Evolutionary conservation across 2,329 filamentous ascomycete species (phyloP).

Genomic region (Trichophyton schoenleinii): DNA sequence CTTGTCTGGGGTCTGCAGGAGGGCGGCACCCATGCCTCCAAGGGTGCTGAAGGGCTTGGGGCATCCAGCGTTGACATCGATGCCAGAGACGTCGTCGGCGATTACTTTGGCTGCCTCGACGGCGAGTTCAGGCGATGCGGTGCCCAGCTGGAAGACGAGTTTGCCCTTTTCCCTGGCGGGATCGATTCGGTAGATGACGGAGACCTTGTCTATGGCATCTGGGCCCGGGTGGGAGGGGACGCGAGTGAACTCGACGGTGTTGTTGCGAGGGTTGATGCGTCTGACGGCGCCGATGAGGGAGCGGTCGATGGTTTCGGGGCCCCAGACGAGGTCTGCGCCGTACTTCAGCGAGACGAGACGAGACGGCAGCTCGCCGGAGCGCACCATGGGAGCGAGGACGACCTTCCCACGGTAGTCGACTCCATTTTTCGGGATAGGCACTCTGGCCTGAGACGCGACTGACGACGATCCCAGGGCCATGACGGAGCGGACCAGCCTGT

Average conservation of each 20-base stretch:
- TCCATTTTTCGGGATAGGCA: constrained; percentile 74
- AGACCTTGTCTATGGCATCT: constrained; percentile 37
- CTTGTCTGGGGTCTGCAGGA: constrained; percentile 72
- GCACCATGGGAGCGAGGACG: constrained; percentile 94
- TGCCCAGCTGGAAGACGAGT: constrained; percentile 87
- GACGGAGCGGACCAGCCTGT: neutral
- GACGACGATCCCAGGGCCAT: neutral
- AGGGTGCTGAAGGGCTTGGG: constrained; percentile 91
- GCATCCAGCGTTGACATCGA: constrained; percentile 96
- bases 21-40: constrained; percentile 89
- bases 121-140: constrained; percentile 66
- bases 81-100: constrained; percentile 76
- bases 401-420: constrained; percentile 91
- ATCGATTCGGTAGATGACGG: constrained; percentile 72
- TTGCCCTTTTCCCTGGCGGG: constrained; percentile 60
- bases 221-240: constrained; percentile 54
- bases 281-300: constrained; percentile 79
- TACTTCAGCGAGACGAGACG: constrained; percentile 83
- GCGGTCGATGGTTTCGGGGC: constrained; percentile 87
- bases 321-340: constrained; percentile 94
- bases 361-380: constrained; percentile 88
- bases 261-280: constrained; percentile 60
- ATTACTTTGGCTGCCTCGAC: constrained; percentile 75
- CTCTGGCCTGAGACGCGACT: constrained; percentile 25
- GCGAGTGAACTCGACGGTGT: constrained; percentile 75